These are phyloP conservation scores for Eucalyptus sp. DNA, from an alignment of 345 rosid genomes.

Conservation along the genomic window DNA sequence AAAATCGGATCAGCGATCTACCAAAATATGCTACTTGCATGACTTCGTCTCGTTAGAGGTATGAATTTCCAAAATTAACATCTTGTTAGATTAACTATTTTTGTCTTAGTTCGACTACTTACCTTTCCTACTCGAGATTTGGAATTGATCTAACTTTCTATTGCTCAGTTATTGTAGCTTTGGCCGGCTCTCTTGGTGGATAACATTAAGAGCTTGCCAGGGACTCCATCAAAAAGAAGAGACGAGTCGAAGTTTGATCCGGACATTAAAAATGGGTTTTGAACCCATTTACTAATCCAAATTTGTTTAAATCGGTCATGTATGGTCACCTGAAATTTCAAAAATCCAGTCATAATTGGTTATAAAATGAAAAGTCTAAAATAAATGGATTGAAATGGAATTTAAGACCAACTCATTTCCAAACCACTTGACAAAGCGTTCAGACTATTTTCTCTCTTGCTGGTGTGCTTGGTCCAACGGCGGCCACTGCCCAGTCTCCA, in stretches of 20 bases:
- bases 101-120: neutral
- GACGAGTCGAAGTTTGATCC: neutral
- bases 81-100: neutral
- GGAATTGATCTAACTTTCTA: neutral
- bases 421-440: neutral
- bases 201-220: accelerated
- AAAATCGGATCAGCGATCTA: neutral
- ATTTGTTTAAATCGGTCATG: no score
- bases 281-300: neutral
- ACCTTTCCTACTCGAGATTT: neutral
- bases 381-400: neutral
- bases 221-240: neutral
- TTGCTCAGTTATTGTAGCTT: neutral
- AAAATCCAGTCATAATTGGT: neutral
- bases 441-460: neutral
- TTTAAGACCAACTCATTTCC: neutral
- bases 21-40: neutral
- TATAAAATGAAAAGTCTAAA: no score
- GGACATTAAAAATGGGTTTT: accelerated
- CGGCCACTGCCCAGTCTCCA: neutral
- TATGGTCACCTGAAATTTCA: no score
- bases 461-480: neutral
- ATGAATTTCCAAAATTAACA: neutral
- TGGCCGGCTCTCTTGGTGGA: neutral
- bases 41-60: neutral